Evolutionary conservation across 768 basidiomycete genomes (phyloP).

Genomic region (Sarcodon aspratus): DNA sequence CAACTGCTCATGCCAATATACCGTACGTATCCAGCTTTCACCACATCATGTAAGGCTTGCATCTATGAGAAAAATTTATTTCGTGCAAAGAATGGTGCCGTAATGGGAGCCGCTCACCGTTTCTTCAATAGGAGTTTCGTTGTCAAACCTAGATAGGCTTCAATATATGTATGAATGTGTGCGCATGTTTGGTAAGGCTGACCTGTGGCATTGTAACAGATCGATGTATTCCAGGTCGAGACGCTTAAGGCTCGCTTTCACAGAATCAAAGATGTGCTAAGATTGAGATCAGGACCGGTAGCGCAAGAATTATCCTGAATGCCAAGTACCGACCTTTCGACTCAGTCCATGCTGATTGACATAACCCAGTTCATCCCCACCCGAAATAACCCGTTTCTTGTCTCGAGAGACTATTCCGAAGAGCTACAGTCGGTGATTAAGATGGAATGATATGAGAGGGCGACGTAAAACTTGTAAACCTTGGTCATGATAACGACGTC

Average conservation of each 20-base stretch:
- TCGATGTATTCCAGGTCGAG: constrained; percentile 70
- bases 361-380: constrained; percentile 16
- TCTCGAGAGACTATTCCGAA: neutral
- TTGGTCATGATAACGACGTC: constrained; percentile 38
- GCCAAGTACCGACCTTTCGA: constrained; percentile 14
- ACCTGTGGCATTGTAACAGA: constrained; percentile 42
- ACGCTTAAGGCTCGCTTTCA: constrained; percentile 50
- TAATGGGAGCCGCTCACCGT: constrained; percentile 14
- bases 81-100: neutral
- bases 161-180: neutral
- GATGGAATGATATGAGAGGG: neutral
- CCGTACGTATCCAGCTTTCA: constrained; percentile 26
- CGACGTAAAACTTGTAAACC: constrained; percentile 8
- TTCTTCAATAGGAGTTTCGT: constrained; percentile 26
- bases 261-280: constrained; percentile 64
- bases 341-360: constrained; percentile 20
- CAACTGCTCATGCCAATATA: constrained; percentile 24
- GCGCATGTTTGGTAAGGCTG: neutral
- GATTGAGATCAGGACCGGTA: neutral
- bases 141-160: constrained; percentile 28
- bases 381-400: neutral
- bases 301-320: neutral
- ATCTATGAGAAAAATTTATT: constrained; percentile 11
- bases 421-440: constrained; percentile 8
- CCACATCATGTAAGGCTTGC: constrained; percentile 32